Conservation (phyloP, 495 filamentous ascomycete species). For the Evernia prunastri region DNA sequence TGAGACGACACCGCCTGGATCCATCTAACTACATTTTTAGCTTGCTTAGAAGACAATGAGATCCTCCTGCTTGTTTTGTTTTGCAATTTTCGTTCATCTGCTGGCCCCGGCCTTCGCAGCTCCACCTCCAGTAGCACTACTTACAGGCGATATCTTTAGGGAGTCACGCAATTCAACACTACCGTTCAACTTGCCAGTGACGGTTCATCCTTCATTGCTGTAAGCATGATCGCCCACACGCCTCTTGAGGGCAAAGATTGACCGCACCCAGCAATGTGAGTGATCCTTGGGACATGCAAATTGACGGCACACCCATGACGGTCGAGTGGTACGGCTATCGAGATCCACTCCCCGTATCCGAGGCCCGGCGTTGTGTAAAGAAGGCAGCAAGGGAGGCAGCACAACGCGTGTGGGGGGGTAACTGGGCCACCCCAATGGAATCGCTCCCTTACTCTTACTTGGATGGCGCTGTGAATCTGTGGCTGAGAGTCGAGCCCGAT, state of each 20-base stretch:
- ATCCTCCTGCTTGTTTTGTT: neutral
- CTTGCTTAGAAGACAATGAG: neutral
- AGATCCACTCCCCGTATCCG: neutral
- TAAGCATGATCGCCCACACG: neutral
- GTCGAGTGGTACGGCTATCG: slow-evolving; percentile 1
- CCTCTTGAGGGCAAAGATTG: neutral
- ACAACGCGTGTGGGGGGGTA: neutral
- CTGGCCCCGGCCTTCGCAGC: neutral
- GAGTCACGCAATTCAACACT: neutral
- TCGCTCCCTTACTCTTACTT: neutral
- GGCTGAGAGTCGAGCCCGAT: neutral
- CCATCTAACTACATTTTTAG: neutral
- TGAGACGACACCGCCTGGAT: neutral
- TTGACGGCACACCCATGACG: neutral
- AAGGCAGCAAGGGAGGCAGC: neutral
- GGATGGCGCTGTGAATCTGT: neutral
- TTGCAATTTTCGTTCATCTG: neutral
- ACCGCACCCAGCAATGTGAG: neutral
- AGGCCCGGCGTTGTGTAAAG: neutral
- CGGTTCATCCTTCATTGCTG: neutral
- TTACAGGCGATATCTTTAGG: neutral
- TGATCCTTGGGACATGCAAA: neutral
- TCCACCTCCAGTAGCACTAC: neutral
- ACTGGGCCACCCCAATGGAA: neutral
- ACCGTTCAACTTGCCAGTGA: neutral